Conservation (phyloP, 768 basidiomycete species). For the Leccinum sublutescens region DNA sequence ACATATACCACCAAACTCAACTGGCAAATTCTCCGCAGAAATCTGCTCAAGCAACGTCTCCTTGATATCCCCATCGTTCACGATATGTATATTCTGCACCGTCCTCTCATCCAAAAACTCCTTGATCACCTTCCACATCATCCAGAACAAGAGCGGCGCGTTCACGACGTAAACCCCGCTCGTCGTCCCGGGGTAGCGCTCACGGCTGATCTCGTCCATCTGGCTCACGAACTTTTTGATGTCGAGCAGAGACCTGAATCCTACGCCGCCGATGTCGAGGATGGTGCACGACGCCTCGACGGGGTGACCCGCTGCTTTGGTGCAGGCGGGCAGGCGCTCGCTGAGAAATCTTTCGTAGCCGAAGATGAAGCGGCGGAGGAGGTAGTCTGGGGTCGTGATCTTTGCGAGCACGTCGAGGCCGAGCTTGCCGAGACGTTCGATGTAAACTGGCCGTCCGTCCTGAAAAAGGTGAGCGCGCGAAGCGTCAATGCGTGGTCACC, state of each 20-base stretch:
- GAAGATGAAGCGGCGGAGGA: constrained; percentile 80
- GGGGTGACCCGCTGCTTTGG: constrained; percentile 69
- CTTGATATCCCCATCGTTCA: constrained; percentile 62
- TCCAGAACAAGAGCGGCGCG: constrained; percentile 87
- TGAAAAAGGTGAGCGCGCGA: constrained; percentile 26
- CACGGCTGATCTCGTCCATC: constrained; percentile 78
- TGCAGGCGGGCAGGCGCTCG: constrained; percentile 79
- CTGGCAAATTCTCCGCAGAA: constrained; percentile 77
- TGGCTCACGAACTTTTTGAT: constrained; percentile 89
- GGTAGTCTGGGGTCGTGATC: constrained; percentile 82
- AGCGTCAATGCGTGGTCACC: too few species aligned
- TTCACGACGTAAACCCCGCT: constrained; percentile 99
- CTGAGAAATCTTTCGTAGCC: constrained; percentile 91
- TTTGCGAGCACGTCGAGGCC: constrained; percentile 81
- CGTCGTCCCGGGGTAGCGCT: constrained; percentile 93
- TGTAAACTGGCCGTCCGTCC: constrained; percentile 95
- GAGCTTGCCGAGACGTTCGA: constrained; percentile 88
- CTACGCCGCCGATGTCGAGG: constrained; percentile 78
- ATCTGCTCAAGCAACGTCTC: constrained; percentile 80
- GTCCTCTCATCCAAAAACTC: constrained; percentile 95
- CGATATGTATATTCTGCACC: constrained; percentile 88
- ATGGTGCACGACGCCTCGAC: constrained; percentile 98
- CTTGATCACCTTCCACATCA: constrained; percentile 87
- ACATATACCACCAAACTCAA: constrained; percentile 82
- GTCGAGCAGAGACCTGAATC: constrained; percentile 75